These are phyloP conservation scores for Melanogaster broomeanus DNA, from an alignment of 768 basidiomycete species.

Conservation along the genomic window DNA sequence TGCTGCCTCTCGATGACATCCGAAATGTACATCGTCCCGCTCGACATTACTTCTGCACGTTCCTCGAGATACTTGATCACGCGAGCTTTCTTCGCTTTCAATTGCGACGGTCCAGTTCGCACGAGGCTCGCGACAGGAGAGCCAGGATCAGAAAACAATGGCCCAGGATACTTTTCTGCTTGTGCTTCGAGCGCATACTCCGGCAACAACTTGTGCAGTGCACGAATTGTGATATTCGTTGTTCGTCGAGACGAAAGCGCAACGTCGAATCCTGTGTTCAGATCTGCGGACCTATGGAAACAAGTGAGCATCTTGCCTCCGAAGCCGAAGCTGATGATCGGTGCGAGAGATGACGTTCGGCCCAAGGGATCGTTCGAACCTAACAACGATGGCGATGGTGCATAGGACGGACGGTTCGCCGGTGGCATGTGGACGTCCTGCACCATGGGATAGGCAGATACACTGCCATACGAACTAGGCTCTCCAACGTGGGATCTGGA, in stretches of 20 bases:
- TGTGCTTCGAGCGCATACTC: constrained; percentile 59
- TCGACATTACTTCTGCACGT: constrained; percentile 73
- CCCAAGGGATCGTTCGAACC: constrained; percentile 83
- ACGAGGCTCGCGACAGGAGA: constrained; percentile 66
- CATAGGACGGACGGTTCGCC: constrained; percentile 60
- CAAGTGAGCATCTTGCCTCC: constrained; percentile 90
- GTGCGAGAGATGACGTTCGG: constrained; percentile 69
- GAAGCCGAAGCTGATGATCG: constrained; percentile 88
- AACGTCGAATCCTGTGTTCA: constrained; percentile 77
- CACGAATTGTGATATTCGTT: constrained; percentile 67
- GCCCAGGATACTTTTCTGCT: constrained; percentile 76
- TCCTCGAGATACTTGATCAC: constrained; percentile 77
- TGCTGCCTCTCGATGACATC: constrained; percentile 53
- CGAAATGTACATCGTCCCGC: constrained; percentile 71
- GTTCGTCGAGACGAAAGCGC: constrained; percentile 71
- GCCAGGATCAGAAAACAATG: constrained; percentile 78
- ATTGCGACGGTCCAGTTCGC: constrained; percentile 57
- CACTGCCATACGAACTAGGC: constrained; percentile 15
- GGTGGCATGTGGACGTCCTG: constrained; percentile 32
- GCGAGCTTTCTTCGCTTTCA: constrained; percentile 82
- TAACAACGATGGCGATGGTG: constrained; percentile 81
- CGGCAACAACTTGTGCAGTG: constrained; percentile 68
- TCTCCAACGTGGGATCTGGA: constrained; percentile 18
- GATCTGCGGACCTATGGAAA: constrained; percentile 71
- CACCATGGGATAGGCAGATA: constrained; percentile 15